A percentile compares a stretch with the other conserved stretches of the same genome.
These are phyloP conservation scores for Symbiotaphrina buchneri DNA, from an alignment of 495 filamentous ascomycete genomes.

Conservation along the genomic window DNA sequence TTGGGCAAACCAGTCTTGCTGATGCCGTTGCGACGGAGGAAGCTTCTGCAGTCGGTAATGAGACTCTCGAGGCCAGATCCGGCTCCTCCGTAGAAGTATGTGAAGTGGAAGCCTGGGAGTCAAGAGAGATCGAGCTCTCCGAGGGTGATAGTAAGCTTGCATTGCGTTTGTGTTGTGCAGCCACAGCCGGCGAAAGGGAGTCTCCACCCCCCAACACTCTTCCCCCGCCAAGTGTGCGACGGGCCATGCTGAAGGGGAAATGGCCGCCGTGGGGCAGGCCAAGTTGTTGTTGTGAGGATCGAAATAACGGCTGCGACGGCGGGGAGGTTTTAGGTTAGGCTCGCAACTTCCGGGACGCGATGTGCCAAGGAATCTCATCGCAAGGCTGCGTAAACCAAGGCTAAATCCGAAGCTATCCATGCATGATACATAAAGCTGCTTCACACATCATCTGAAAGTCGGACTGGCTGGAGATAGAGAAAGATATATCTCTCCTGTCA, in stretches of 20 bases:
- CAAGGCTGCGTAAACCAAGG: too few relatives aligned
- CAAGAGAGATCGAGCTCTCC: constrained; percentile 19
- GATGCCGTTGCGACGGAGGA: constrained; percentile 29
- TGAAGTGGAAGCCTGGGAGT: constrained; percentile 10
- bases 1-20: constrained; percentile 65
- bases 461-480: too few relatives aligned
- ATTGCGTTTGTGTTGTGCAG: constrained; percentile 14
- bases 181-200: constrained; percentile 42
- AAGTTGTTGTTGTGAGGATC: too few relatives aligned
- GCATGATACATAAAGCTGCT: too few relatives aligned
- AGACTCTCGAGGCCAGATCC: constrained; percentile 12
- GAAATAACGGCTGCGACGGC: too few relatives aligned
- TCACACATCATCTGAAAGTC: too few relatives aligned
- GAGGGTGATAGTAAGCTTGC: constrained; percentile 20
- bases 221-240: constrained; percentile 71
- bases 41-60: constrained; percentile 15
- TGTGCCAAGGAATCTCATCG: too few relatives aligned
- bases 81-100: constrained; percentile 5
- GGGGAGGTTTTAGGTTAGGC: too few relatives aligned
- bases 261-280: too few relatives aligned
- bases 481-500: too few relatives aligned
- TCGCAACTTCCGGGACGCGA: too few relatives aligned
- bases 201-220: constrained; percentile 70
- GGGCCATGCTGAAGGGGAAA: constrained; percentile 30
- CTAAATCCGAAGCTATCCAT: too few relatives aligned